A percentile compares a stretch with the other conserved stretches of the same genome.
These are phyloP conservation scores for Aureobasidium sp. DNA, from an alignment of 2,329 filamentous ascomycete genomes.

Conservation along the genomic window DNA sequence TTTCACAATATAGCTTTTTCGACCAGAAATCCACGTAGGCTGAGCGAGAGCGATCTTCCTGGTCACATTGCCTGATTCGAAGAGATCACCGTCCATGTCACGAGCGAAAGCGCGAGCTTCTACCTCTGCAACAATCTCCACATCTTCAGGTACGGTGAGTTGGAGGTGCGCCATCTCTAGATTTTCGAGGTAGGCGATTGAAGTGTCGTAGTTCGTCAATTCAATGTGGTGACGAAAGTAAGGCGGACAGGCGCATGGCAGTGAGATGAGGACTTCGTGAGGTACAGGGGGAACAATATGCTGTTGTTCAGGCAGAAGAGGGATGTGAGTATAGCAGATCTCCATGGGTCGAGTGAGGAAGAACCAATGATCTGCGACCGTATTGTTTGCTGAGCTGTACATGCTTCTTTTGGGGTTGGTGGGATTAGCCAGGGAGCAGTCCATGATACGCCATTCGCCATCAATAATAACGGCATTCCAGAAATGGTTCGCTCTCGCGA, in stretches of 20 bases:
- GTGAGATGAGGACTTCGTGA: conserved; percentile 74
- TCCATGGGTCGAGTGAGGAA: conserved; percentile 86
- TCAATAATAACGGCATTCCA: conserved; percentile 95
- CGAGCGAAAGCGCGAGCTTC: conserved; percentile 73
- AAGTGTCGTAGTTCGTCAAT: conserved; percentile 86
- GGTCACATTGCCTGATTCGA: conserved; percentile 82
- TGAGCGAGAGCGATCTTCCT: conserved; percentile 84
- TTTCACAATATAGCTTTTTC: conserved; percentile 90
- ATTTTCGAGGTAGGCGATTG: conserved; percentile 75
- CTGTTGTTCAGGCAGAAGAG: conserved; percentile 78
- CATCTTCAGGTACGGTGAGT: conserved; percentile 77
- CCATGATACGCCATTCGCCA: conserved; percentile 92
- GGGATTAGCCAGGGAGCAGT: conserved; percentile 84
- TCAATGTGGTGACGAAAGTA: conserved; percentile 79
- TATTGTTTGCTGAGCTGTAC: conserved; percentile 66
- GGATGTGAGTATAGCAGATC: conserved; percentile 92
- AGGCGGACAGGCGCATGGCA: conserved; percentile 77
- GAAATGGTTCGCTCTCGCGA: conserved; percentile 90
- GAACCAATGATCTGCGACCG: conserved; percentile 79
- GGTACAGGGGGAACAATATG: conserved; percentile 86
- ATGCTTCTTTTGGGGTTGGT: conserved; percentile 73
- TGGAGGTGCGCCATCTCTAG: conserved; percentile 89
- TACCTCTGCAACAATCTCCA: conserved; percentile 88
- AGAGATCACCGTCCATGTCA: conserved; percentile 83
- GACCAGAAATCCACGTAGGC: conserved; percentile 79